phyloP scores from a whole-genome alignment of 352 stramenopile genomes.

The Elongisporangium undulatum region DNA sequence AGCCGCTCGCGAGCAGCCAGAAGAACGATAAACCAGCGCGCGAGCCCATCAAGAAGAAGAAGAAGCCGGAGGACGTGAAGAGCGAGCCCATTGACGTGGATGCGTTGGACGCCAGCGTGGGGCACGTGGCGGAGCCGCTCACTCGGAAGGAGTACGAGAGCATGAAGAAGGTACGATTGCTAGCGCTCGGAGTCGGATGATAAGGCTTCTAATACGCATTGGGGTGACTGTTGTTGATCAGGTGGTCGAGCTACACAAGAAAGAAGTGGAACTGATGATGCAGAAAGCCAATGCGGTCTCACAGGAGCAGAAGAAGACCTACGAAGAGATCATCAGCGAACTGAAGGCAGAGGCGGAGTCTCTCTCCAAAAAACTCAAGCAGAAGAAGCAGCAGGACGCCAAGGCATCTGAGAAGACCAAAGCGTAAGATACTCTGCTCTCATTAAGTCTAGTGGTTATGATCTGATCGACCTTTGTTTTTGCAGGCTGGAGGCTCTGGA shows the following conservation, averaged over 20 bases:
- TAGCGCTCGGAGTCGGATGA: not conserved
- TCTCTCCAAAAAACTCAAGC: slow-evolving; percentile 49
- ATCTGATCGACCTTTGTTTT: not conserved
- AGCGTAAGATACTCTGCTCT: not conserved
- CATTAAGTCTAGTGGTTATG: not conserved
- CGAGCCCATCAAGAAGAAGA: slow-evolving; percentile 14
- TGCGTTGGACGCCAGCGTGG: slow-evolving; percentile 8
- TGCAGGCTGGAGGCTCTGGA: slow-evolving; percentile 27
- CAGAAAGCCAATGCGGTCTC: slow-evolving; percentile 52
- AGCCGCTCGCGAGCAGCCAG: slow-evolving; percentile 4
- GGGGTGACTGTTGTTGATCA: slow-evolving; percentile 2
- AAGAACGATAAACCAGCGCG: slow-evolving; percentile 1
- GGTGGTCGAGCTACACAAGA: slow-evolving; percentile 41
- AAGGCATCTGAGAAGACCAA: slow-evolving; percentile 10
- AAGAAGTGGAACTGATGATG: slow-evolving; percentile 59
- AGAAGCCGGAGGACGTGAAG: slow-evolving; percentile 13
- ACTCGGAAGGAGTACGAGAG: slow-evolving; percentile 36
- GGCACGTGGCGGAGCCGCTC: slow-evolving; percentile 1
- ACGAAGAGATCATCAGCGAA: slow-evolving; percentile 67
- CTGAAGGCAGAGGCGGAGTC: slow-evolving; percentile 60
- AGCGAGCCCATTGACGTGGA: slow-evolving; percentile 10
- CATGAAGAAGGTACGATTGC: slow-evolving; percentile 31
- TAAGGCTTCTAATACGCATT: not conserved
- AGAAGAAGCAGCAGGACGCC: slow-evolving; percentile 34
- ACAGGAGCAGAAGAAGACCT: slow-evolving; percentile 62